These are phyloP conservation scores for Cinnamomum micranthum DNA, from an alignment of 164 flowering plant genomes.

Conservation along the genomic window DNA sequence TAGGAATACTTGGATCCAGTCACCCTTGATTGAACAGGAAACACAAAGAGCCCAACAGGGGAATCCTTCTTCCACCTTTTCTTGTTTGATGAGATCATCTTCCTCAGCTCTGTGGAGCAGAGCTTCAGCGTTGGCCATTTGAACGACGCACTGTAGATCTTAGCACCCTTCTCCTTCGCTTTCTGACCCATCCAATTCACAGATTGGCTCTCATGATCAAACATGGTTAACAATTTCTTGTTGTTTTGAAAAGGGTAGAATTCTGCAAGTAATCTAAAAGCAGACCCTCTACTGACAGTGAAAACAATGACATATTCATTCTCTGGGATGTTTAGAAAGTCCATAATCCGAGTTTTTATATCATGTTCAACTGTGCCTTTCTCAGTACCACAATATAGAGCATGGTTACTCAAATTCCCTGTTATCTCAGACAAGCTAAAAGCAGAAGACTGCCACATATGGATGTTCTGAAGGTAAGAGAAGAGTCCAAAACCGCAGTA, in stretches of 20 bases:
- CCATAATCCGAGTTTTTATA: slow-evolving; percentile 67
- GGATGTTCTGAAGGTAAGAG: slow-evolving; percentile 53
- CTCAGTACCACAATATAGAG: slow-evolving; percentile 63
- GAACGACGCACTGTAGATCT: slow-evolving; percentile 55
- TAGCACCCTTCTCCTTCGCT: slow-evolving; percentile 67
- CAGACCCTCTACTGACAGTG: slow-evolving; percentile 78
- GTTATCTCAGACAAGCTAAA: slow-evolving; percentile 65
- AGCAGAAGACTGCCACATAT: slow-evolving; percentile 54
- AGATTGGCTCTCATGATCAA: slow-evolving; percentile 75
- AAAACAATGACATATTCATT: slow-evolving; percentile 78
- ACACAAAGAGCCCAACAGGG: slow-evolving; percentile 71
- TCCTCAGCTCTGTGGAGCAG: slow-evolving; percentile 49
- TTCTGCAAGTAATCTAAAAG: slow-evolving; percentile 76
- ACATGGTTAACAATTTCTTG: slow-evolving; percentile 63
- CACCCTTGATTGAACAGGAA: slow-evolving; percentile 85
- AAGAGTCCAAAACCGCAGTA: slow-evolving; percentile 83
- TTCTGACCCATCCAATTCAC: slow-evolving; percentile 62
- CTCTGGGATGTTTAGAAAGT: slow-evolving; percentile 68
- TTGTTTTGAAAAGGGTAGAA: slow-evolving; percentile 73
- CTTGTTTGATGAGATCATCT: slow-evolving; percentile 38
- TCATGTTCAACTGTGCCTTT: slow-evolving; percentile 50
- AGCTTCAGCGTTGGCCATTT: slow-evolving; percentile 68
- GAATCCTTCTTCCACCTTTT: slow-evolving; percentile 53
- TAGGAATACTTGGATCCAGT: slow-evolving; percentile 81
- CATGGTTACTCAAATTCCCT: slow-evolving; percentile 56